Base-by-base conservation (phyloP, 768 basidiomycete genomes). In the Amanita exitialis region DNA sequence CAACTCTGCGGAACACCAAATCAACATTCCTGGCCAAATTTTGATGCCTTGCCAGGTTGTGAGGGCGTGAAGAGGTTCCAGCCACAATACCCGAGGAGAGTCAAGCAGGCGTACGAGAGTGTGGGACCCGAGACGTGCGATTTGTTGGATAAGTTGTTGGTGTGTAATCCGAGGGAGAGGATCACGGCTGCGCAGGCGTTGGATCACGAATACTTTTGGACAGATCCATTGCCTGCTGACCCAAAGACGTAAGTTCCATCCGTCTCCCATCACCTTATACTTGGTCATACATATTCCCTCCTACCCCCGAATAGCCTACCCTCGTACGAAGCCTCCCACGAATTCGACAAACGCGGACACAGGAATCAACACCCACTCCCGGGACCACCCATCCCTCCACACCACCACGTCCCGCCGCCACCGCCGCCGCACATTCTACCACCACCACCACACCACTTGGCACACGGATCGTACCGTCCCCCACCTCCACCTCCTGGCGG, bases 141-240 rank as follows among this genome's bases (percentile, higher is more conserved):
- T 62, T 70, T 97, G 21, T 60, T 96, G 55, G 91, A 93, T 57
- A 83, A 81, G 59, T 68, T 97, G 32, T 69, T 97, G 23, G 80
- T 74, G 0, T 84, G 91, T 58, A 88, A 97, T 62, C 95, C 95
- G 2, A 73, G 75, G 54, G 78, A 86, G 51, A 77, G 95, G 16
- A 76, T 92, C 36, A 92, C 93, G 1, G 95, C 95, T 7, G 66
- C 78, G 2, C 76, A 90, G 52, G 94, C 94, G 0, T 75, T 97
- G 47, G 86, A 93, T 58, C 92, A 97, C 62, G 83, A 88, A 16
- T 98, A 92, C 70, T 96, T 98, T 65, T 96, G 90, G 90, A 83
- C 82, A 0, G 83, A 89, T 56, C 94, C 95, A 0, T 59, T 91
- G 34, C 89, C 93, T 32, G 87, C 87, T 18, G 86, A 90, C 67